phyloP scores from a whole-genome alignment of 108 stramenopile genomes.

The Skeletonema costatum region DNA sequence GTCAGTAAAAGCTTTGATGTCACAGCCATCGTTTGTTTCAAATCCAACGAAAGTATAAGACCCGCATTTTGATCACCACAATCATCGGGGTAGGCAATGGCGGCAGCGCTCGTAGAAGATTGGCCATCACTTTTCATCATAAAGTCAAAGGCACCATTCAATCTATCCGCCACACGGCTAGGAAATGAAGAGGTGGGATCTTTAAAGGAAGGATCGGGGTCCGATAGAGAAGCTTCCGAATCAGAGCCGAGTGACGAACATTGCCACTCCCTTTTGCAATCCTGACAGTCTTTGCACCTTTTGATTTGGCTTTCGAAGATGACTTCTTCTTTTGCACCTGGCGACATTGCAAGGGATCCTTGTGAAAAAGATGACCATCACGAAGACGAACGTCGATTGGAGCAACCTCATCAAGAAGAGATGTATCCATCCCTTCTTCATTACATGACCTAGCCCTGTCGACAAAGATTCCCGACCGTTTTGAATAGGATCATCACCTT shows the following conservation, averaged over 20 bases:
- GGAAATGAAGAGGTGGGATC: conserved; percentile 41
- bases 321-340: conserved; percentile 13
- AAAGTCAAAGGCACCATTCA: conserved; percentile 31
- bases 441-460: conserved; percentile 30
- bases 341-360: conserved; percentile 39
- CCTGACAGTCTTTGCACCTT: not conserved
- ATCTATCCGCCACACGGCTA: conserved; percentile 34
- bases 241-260: not conserved
- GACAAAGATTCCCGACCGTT: conserved; percentile 38
- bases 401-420: conserved; percentile 42
- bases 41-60: conserved; percentile 32
- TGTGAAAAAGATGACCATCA: conserved; percentile 34
- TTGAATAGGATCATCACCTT: conserved; percentile 39
- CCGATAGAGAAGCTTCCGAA: conserved; percentile 24
- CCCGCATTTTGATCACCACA: conserved; percentile 4
- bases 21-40: conserved; percentile 43
- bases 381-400: conserved; percentile 41
- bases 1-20: conserved; percentile 34
- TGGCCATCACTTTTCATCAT: conserved; percentile 20
- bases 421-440: conserved; percentile 30
- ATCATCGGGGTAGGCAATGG: not conserved
- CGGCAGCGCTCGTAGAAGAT: not conserved
- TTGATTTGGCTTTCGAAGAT: not conserved
- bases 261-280: not conserved
- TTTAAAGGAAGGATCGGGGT: conserved; percentile 17